Evolutionary conservation across 768 basidiomycete species (phyloP).

Genomic region (Podaxis sp.): DNA sequence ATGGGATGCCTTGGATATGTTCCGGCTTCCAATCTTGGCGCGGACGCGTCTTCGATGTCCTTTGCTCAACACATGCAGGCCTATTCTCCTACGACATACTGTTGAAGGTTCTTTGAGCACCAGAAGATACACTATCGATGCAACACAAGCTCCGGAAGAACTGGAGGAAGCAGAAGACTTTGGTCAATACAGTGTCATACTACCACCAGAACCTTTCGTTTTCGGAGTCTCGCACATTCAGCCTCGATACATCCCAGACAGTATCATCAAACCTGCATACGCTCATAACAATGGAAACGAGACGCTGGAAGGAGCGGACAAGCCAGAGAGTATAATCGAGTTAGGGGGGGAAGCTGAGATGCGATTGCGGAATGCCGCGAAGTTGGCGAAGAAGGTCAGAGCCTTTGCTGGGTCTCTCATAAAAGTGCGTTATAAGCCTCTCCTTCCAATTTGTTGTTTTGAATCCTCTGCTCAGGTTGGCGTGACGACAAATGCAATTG

Average conservation of each 20-base stretch:
- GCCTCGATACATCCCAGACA: slow-evolving; percentile 54
- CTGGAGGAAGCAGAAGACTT: slow-evolving; percentile 33
- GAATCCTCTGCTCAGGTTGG: slow-evolving; percentile 46
- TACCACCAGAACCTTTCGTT: slow-evolving; percentile 64
- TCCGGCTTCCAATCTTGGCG: slow-evolving; percentile 7
- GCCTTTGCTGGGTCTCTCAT: slow-evolving; percentile 54
- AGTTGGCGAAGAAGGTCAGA: slow-evolving; percentile 56
- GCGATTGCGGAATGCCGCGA: slow-evolving; percentile 51
- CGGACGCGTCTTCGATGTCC: not conserved
- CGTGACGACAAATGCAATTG: slow-evolving; percentile 74
- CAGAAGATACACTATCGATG: not conserved
- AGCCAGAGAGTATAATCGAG: slow-evolving; percentile 29
- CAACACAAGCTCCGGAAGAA: slow-evolving; percentile 1
- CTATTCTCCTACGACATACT: not conserved
- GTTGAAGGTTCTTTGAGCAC: not conserved
- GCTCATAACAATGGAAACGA: slow-evolving; percentile 26
- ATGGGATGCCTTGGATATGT: slow-evolving; percentile 4
- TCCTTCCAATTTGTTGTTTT: not conserved
- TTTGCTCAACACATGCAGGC: not conserved
- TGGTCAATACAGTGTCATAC: slow-evolving; percentile 58
- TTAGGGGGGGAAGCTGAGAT: slow-evolving; percentile 56
- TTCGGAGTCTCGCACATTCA: slow-evolving; percentile 64
- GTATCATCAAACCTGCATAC: slow-evolving; percentile 60
- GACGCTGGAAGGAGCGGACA: not conserved
- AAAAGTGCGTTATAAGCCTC: slow-evolving; percentile 36